Evolutionary conservation across 1,139 yeast species (phyloP), one percentile per base, ranked within the genome.

Genomic region (Taiozyma sp.): DNA sequence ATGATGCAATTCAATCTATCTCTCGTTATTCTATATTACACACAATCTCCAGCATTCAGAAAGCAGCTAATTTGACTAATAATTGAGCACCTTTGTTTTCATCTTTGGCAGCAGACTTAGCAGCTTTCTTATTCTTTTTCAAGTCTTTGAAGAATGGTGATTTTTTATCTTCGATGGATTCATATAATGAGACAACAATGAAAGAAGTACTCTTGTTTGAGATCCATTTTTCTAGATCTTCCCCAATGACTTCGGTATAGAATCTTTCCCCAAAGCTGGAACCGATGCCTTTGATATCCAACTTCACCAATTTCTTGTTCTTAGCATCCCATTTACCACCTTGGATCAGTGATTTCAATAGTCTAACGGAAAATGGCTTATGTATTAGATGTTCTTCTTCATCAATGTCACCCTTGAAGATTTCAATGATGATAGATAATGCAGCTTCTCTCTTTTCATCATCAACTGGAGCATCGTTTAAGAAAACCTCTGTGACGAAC

Each of bases 1-100:
- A 14, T 35, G 10, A 5, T 35, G 40, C 40, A 35, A 19, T 7
- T 35, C 22, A 35, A 35, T 35, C 22, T 35, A 19, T 35, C 22
- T 35, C 40, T 35, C 16, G 40, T 13, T 30, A 30, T 13, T 35
- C 22, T 16, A 35, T 35, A 8, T 35, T 35, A 35, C 40, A 35
- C 10, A 34, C 16, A 10, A 3, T 28, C 30, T n/a, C 16, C n/a
- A 14, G 22, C 9, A 40, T 29, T 47, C 49, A 58, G 42, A 53
- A 53, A 0, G 49, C 58, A 39, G 61, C 54, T 32, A 72, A 53
- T 52, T 75, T 80, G 52, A 76, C 67, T 61, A 90, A 74, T 56
- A 90, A 74, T 62, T 83, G 83, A 46, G 88, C 86, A 55, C 97
- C 97, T 72, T 89, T 90, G 68, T 88, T 88, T 44, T 77, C 83